These are phyloP conservation scores for Hymenoscyphus fraxineus DNA, from an alignment of 2,329 filamentous ascomycete species.

Conservation along the genomic window DNA sequence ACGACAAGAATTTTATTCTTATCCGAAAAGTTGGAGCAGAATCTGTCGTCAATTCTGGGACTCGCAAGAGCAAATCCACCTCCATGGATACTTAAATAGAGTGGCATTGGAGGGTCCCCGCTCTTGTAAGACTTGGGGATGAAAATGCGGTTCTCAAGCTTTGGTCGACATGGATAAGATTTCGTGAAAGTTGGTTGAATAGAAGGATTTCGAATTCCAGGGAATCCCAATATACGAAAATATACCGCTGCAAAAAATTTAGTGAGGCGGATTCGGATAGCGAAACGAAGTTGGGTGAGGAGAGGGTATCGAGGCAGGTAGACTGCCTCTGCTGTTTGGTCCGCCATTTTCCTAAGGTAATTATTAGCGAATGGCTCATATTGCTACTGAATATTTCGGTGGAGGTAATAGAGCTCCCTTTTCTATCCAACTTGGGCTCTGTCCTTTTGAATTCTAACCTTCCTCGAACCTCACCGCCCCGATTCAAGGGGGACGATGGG, in stretches of 20 bases:
- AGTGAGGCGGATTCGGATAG: slow-evolving; percentile 14
- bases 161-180: slow-evolving; percentile 22
- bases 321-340: slow-evolving; percentile 2
- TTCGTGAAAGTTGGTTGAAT: slow-evolving; percentile 24
- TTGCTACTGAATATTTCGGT: not conserved
- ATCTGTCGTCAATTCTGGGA: slow-evolving; percentile 43
- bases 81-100: slow-evolving; percentile 50
- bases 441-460: not conserved
- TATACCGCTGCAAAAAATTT: slow-evolving; percentile 14
- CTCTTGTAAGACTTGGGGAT: slow-evolving; percentile 29
- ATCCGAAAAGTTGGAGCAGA: slow-evolving; percentile 44
- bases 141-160: slow-evolving; percentile 38
- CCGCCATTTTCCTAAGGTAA: not conserved
- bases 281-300: slow-evolving; percentile 11
- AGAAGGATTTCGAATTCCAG: slow-evolving; percentile 17
- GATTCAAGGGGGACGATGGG: not conserved
- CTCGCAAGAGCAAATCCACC: slow-evolving; percentile 47
- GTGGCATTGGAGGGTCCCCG: slow-evolving; percentile 33
- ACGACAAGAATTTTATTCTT: slow-evolving; percentile 42
- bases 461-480: not conserved
- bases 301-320: slow-evolving; percentile 8
- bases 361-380: not conserved
- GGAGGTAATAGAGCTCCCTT: not conserved
- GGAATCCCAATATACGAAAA: slow-evolving; percentile 15
- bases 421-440: not conserved